Evolutionary conservation across 495 filamentous ascomycete genomes (phyloP).

Genomic region (Geopyxis carbonaria): DNA sequence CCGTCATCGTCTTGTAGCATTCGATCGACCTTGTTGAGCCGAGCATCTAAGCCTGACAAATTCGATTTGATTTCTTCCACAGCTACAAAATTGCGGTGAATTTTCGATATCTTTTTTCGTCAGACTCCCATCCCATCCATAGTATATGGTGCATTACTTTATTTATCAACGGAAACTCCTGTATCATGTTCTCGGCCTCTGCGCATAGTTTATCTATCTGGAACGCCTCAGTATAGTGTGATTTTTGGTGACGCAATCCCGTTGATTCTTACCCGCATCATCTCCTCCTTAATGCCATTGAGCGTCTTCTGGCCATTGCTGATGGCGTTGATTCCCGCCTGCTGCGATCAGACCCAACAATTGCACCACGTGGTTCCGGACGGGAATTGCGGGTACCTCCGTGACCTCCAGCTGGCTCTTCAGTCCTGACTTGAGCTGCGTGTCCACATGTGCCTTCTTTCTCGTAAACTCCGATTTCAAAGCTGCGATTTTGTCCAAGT

Average conservation of each 20-base stretch:
- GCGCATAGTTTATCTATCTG: conserved; percentile 87
- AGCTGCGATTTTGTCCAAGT: conserved; percentile 84
- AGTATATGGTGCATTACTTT: conserved; percentile 32
- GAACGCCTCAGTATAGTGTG: conserved; percentile 7
- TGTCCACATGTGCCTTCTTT: conserved; percentile 83
- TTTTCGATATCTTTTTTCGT: conserved; percentile 40
- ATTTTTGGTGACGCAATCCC: neutral
- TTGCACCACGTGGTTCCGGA: too few relatives aligned
- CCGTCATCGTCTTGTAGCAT: conserved; percentile 67
- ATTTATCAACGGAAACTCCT: conserved; percentile 94
- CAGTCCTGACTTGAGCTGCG: conserved; percentile 70
- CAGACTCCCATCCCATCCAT: neutral
- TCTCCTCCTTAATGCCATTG: conserved; percentile 83
- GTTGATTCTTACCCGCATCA: conserved; percentile 44
- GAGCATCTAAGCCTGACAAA: conserved; percentile 65
- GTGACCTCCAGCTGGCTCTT: conserved; percentile 83
- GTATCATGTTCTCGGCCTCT: conserved; percentile 88
- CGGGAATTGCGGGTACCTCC: conserved; percentile 40
- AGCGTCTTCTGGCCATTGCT: conserved; percentile 76
- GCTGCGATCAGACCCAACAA: conserved; percentile 13
- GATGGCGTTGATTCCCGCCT: conserved; percentile 66
- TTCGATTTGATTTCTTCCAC: conserved; percentile 82
- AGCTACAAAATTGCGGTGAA: conserved; percentile 84
- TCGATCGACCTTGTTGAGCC: conserved; percentile 52
- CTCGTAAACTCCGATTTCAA: conserved; percentile 85